Evolutionary conservation across 805 yeast species (phyloP).

Genomic region (Candida krabiensis): DNA sequence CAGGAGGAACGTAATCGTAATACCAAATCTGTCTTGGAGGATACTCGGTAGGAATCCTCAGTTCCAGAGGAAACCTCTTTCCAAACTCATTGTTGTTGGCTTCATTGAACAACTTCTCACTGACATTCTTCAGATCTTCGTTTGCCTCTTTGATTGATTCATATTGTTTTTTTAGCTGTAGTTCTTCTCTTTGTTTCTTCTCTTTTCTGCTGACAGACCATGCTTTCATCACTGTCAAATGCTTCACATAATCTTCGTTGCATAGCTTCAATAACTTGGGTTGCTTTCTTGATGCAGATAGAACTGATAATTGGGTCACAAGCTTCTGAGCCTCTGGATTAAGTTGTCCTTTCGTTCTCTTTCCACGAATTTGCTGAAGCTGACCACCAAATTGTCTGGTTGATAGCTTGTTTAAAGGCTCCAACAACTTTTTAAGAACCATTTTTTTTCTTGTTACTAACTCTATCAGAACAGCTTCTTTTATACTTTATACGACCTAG

Average conservation of each 20-base stretch:
- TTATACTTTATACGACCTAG: no score
- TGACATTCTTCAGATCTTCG: conserved; percentile 56
- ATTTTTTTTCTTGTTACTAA: not conserved
- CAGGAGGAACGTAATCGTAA: conserved; percentile 42
- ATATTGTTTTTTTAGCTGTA: conserved; percentile 58
- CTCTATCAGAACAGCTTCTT: not conserved
- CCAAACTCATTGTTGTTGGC: conserved; percentile 60
- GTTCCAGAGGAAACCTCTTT: conserved; percentile 75
- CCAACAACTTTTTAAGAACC: conserved; percentile 4
- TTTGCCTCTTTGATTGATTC: conserved; percentile 67
- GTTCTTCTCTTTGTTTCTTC: conserved; percentile 42
- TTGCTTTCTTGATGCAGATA: conserved; percentile 84
- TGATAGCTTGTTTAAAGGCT: not conserved
- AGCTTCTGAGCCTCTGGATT: conserved; percentile 31
- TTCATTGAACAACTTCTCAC: conserved; percentile 55
- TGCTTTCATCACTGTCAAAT: conserved; percentile 76
- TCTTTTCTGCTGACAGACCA: conserved; percentile 68
- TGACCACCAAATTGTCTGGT: conserved; percentile 8
- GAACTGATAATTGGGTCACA: conserved; percentile 65
- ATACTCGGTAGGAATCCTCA: conserved; percentile 84
- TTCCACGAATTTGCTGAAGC: conserved; percentile 46
- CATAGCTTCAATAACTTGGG: conserved; percentile 77
- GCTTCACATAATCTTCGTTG: conserved; percentile 82
- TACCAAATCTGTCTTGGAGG: conserved; percentile 87
- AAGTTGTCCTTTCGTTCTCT: conserved; percentile 30